Evolutionary conservation across 1,139 yeast genomes (phyloP), one percentile per base, ranked within the genome.

Genomic region (Yamadazyma blattariae): DNA sequence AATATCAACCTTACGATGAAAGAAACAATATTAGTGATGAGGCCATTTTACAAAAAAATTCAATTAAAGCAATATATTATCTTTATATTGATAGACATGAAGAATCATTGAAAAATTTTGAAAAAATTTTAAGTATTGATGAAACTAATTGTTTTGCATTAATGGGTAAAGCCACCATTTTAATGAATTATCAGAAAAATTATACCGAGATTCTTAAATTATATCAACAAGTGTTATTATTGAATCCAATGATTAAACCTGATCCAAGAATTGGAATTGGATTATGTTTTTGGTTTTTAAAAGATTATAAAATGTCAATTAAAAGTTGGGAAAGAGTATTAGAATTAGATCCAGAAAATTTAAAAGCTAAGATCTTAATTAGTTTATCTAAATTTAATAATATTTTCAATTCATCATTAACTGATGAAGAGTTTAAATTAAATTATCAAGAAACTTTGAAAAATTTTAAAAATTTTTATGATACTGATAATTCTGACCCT

Each of bases 241-340:
- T 82, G 34, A 82, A 88, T 44, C 97, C 97, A 2, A 54, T 79
- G 26, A 67, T 84, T 52, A 74, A 74, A 45, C 97, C 97, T 1
- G 98, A 92, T 59, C 95, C 98, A 15, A 73, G 99, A 60, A 74
- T 92, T 39, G 99, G 98, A 17, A 81, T 92, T 45, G 99, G 98
- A 27, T 67, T 92, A 48, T 90, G 97, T 59, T 90, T 82, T 55
- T 92, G 97, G 97, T 78, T 79, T 42, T 66, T 92, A 41, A 83
- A 82, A 37, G 96, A 88, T 54, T 76, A 77, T 45, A 73, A 74
- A 31, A 76, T 88, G 69, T 97, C 98, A 0, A 54, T 74, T 8
- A 67, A 67, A 31, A 82, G 97, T 0, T 94, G 97, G 97, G 74
- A 77, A 45, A 75, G 97, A 50, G 71, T 88, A 2, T 62, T 82